These are phyloP conservation scores for Oryza officinalis DNA, from an alignment of 176 grass and related monocot species.

Conservation along the genomic window DNA sequence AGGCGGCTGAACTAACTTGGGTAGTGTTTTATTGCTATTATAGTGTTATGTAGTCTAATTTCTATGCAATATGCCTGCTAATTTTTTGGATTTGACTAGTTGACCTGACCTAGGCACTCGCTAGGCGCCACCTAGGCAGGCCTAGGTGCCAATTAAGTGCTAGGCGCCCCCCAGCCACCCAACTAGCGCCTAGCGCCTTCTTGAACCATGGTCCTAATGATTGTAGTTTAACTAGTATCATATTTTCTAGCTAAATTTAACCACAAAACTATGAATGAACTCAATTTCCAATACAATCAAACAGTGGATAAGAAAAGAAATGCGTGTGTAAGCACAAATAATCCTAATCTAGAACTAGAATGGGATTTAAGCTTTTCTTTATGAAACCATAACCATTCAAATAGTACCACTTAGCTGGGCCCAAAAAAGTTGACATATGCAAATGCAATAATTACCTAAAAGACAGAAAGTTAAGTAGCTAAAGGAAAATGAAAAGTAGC, in stretches of 20 bases:
- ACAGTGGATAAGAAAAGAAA: neutral
- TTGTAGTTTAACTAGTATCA: neutral
- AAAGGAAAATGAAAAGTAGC: slow-evolving; percentile 3
- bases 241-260: slow-evolving; percentile 15
- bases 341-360: slow-evolving; percentile 1
- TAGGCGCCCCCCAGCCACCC: no score
- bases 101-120: no score
- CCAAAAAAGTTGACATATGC: neutral
- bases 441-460: slow-evolving; percentile 7
- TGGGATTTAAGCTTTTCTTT: neutral
- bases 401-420: neutral
- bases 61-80: no score
- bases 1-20: no score
- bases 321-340: neutral
- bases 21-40: no score
- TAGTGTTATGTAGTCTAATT: no score
- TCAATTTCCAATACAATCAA: slow-evolving; percentile 4
- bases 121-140: no score
- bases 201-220: neutral
- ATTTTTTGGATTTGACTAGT: no score
- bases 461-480: slow-evolving; percentile 12
- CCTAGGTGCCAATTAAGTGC: no score
- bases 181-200: no score
- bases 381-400: neutral
- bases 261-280: neutral